Conservation (phyloP, 169 alveolate species). For the Cryptosporidium baileyi region DNA sequence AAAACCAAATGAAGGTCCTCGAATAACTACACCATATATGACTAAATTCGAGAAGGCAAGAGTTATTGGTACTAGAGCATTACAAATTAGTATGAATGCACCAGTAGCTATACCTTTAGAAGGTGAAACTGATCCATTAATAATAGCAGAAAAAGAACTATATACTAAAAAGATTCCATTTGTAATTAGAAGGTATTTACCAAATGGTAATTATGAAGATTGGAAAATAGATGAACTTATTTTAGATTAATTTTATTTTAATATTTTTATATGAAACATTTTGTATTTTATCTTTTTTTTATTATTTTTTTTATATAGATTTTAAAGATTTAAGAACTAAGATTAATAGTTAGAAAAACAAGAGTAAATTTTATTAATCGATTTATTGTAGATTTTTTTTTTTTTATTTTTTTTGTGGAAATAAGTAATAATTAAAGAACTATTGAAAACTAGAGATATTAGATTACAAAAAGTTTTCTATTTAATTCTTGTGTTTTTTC, state of each 20-base stretch:
- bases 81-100: constrained; percentile 97
- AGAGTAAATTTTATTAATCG: too few species aligned
- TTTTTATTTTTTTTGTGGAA: too few species aligned
- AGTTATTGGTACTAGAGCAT: constrained; percentile 98
- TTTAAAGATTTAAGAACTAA: too few species aligned
- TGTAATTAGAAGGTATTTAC: constrained; percentile 96
- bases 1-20: constrained; percentile 75
- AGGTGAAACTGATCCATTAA: constrained; percentile 95
- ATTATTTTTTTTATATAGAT: too few species aligned
- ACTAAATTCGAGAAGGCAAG: constrained; percentile 99
- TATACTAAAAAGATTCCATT: constrained; percentile 96
- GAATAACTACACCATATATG: constrained; percentile 93
- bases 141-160: constrained; percentile 98
- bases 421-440: too few species aligned
- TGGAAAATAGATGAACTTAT: constrained; percentile 95
- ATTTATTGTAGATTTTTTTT: too few species aligned
- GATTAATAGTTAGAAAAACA: too few species aligned
- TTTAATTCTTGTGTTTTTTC: constrained; percentile 71
- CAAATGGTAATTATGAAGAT: constrained; percentile 97
- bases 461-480: not conserved
- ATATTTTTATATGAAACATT: too few species aligned
- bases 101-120: constrained; percentile 92
- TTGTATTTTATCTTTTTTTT: too few species aligned
- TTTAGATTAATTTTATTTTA: constrained; percentile 80
- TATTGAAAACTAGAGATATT: not conserved